phyloP scores from a whole-genome alignment of 2,329 filamentous ascomycete species.

The Fusarium gaditjirri region DNA sequence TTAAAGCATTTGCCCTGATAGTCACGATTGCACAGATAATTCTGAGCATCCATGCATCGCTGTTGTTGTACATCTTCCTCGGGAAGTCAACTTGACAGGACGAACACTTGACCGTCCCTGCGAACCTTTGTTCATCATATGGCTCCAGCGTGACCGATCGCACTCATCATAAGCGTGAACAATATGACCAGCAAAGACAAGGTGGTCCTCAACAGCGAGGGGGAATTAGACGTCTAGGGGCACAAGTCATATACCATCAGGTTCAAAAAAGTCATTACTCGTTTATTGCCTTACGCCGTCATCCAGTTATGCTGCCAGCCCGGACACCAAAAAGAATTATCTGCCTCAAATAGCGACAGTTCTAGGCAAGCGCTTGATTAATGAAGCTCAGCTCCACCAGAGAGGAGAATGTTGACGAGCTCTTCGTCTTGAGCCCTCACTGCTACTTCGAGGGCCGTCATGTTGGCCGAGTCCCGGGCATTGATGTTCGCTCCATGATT shows the following conservation, averaged over 20 bases:
- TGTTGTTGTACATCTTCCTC: too few species aligned
- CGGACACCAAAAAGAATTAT: neutral
- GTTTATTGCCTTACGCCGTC: neutral
- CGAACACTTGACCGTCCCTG: neutral
- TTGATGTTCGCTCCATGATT: neutral
- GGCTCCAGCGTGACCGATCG: neutral
- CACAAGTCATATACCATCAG: neutral
- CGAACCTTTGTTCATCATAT: neutral
- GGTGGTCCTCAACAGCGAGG: neutral
- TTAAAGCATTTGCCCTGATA: too few species aligned
- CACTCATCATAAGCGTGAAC: neutral
- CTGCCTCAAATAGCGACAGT: neutral
- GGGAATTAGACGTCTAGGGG: neutral
- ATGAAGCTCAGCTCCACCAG: constrained; percentile 2
- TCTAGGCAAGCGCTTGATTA: neutral
- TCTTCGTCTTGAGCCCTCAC: constrained; percentile 1
- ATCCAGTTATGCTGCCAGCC: neutral
- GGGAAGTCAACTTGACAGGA: too few species aligned
- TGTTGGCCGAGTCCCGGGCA: neutral
- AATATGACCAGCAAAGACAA: neutral
- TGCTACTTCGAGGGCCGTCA: neutral
- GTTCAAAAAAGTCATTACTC: neutral
- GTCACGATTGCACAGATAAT: too few species aligned
- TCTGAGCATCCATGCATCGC: too few species aligned
- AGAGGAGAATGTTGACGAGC: neutral